phyloP scores from a whole-genome alignment of 441 rosid species.

The Kokia cookei region DNA sequence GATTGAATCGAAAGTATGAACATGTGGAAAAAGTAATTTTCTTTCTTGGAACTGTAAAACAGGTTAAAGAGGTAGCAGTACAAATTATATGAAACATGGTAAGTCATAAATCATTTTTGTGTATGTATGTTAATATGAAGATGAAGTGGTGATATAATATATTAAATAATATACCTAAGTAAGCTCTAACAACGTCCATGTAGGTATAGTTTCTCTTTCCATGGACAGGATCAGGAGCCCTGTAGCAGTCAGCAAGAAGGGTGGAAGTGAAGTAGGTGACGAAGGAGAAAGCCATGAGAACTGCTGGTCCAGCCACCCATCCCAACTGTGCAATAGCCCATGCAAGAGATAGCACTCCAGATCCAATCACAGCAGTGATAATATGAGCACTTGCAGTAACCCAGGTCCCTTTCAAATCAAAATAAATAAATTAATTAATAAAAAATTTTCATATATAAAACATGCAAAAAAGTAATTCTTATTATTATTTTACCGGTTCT shows the following conservation, averaged over 20 bases:
- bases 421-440: not conserved
- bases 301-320: constrained; percentile 65
- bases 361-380: constrained; percentile 84
- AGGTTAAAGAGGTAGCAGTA: not conserved
- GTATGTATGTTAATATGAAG: not conserved
- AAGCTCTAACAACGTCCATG: constrained; percentile 71
- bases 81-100: not conserved
- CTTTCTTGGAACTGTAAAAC: not conserved
- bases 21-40: not conserved
- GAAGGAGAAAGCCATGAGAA: constrained; percentile 61
- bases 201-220: constrained; percentile 81
- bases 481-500: constrained; percentile 36
- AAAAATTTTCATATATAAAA: not conserved
- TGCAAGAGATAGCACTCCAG: constrained; percentile 82
- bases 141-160: too few relatives aligned
- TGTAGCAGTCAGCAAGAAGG: constrained; percentile 72
- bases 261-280: constrained; percentile 73
- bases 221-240: constrained; percentile 67
- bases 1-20: not conserved
- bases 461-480: not conserved
- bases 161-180: constrained; percentile 35
- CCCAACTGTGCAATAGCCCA: constrained; percentile 90
- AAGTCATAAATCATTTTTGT: not conserved
- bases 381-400: constrained; percentile 79
- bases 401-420: constrained; percentile 53